Base-by-base conservation (phyloP, 768 basidiomycete genomes). In the Serendipita sp. region DNA sequence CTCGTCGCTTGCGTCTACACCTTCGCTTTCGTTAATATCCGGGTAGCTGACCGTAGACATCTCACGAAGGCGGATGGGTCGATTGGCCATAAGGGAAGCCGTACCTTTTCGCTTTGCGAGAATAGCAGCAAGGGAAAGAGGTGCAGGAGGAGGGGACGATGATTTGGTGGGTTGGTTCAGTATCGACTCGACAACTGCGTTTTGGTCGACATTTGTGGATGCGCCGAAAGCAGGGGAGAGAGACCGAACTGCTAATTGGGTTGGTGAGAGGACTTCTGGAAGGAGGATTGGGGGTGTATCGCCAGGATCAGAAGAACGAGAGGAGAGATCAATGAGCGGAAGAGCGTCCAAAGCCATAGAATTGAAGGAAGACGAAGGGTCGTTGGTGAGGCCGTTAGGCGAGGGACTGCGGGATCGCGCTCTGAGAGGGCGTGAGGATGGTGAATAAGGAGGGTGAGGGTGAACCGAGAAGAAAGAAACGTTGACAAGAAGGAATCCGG, bases 1-100 rank as follows among this genome's bases (percentile, higher is more conserved):
- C 9, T 58, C 53, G 11, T 58, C 53, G 9, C 17, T n/a, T 22
- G 22, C 31, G 9, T 31, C 53, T 24, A 33, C 4, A 11, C 17
- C 17, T 24, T 22, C 53, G 31, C 24, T 33, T 28, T 9, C 7
- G n/a, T 58, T 28, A 24, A 33, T 58, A 33, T 58, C 53, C 14
- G 53, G 53, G 24, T 58, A 58, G 53, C 53, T 58, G 53, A 58
- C 53, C 30, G 53, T 58, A 9, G 53, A 58, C 53, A 58, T 58
- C 53, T 58, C 53, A 17, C 53, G 22, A 17, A 58, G 24, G 9
- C 31, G 22, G 24, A 26, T 58, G 4, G 53, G 53, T 2, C 53
- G 53, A 20, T 48, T 28, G 31, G 22, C 11, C 20, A 22, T 9
- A 3, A 58, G 9, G 20, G 45, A 28, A 17, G 20, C 45, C 11